A percentile compares a stretch with the other conserved stretches of the same genome.
Evolutionary conservation across 768 basidiomycete species (phyloP).

Genomic region (Holtermannia corniformis): DNA sequence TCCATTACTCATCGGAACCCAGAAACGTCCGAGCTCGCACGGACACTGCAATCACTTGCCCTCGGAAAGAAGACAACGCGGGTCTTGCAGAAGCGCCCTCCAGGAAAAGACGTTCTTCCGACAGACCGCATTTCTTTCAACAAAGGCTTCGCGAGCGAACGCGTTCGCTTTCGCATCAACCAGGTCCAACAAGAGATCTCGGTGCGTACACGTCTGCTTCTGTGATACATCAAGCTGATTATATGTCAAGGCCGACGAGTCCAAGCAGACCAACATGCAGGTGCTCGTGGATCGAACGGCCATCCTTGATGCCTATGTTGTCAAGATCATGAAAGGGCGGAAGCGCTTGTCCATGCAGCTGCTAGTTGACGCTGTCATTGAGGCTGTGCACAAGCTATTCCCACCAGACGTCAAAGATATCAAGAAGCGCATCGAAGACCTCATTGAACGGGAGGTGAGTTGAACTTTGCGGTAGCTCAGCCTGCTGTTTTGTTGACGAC

Average conservation of each 20-base stretch:
- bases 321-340: conserved; percentile 86
- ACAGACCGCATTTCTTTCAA: conserved; percentile 75
- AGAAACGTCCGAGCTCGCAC: conserved; percentile 52
- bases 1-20: background rate
- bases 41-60: conserved; percentile 84
- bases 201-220: conserved; percentile 46
- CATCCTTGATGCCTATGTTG: conserved; percentile 86
- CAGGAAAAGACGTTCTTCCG: conserved; percentile 65
- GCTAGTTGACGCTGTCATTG: conserved; percentile 71
- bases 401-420: conserved; percentile 72
- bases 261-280: conserved; percentile 64
- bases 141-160: conserved; percentile 65
- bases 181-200: conserved; percentile 91
- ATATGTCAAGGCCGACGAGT: conserved; percentile 66
- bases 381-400: conserved; percentile 80
- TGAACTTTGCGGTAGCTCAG: background rate
- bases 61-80: conserved; percentile 67
- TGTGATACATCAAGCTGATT: background rate
- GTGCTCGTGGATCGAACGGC: conserved; percentile 81
- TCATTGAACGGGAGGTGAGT: conserved; percentile 59
- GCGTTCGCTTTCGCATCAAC: conserved; percentile 78
- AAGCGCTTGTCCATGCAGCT: conserved; percentile 74
- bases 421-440: conserved; percentile 68
- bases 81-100: conserved; percentile 70
- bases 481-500: conserved; percentile 10